These are phyloP conservation scores for Alternaria conjuncta DNA, from an alignment of 2,329 filamentous ascomycete genomes.

Conservation along the genomic window DNA sequence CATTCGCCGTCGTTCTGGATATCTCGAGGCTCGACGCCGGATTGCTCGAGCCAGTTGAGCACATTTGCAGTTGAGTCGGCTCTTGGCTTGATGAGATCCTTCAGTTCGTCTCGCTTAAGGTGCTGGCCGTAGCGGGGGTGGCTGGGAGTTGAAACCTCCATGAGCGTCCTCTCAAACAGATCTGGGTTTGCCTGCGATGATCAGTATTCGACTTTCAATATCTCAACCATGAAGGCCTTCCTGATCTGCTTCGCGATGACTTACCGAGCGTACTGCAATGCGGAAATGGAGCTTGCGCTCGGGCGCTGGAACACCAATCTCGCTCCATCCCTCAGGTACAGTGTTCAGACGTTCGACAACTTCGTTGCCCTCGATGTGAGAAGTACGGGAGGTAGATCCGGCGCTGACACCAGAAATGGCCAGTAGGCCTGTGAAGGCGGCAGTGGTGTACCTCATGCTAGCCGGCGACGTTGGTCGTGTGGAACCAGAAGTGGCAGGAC, in stretches of 20 bases:
- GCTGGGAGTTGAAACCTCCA: slow-evolving; percentile 67
- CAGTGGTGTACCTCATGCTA: slow-evolving; percentile 38
- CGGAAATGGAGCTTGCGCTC: slow-evolving; percentile 46
- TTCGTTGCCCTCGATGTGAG: slow-evolving; percentile 34
- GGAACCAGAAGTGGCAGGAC: background rate
- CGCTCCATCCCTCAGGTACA: slow-evolving; percentile 47
- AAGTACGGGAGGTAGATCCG: slow-evolving; percentile 23
- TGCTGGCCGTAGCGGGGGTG: slow-evolving; percentile 67
- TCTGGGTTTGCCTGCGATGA: slow-evolving; percentile 55
- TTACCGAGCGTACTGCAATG: slow-evolving; percentile 49
- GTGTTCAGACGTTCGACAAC: slow-evolving; percentile 40
- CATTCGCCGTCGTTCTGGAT: slow-evolving; percentile 64
- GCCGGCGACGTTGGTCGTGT: background rate
- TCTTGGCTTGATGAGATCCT: slow-evolving; percentile 60
- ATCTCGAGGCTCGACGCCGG: slow-evolving; percentile 54
- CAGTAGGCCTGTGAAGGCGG: slow-evolving; percentile 43
- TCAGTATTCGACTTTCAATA: slow-evolving; percentile 15
- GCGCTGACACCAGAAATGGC: slow-evolving; percentile 38
- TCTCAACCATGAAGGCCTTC: background rate
- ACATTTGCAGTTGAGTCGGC: slow-evolving; percentile 58
- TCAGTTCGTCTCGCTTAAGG: slow-evolving; percentile 66
- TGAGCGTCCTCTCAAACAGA: slow-evolving; percentile 64
- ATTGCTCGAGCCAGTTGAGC: slow-evolving; percentile 61
- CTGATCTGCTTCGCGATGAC: slow-evolving; percentile 11
- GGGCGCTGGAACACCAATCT: slow-evolving; percentile 40